A percentile compares a stretch with the other conserved stretches of the same genome.
Conservation (phyloP, 2,329 filamentous ascomycete genomes). For the Phialemoniopsis sp. region DNA sequence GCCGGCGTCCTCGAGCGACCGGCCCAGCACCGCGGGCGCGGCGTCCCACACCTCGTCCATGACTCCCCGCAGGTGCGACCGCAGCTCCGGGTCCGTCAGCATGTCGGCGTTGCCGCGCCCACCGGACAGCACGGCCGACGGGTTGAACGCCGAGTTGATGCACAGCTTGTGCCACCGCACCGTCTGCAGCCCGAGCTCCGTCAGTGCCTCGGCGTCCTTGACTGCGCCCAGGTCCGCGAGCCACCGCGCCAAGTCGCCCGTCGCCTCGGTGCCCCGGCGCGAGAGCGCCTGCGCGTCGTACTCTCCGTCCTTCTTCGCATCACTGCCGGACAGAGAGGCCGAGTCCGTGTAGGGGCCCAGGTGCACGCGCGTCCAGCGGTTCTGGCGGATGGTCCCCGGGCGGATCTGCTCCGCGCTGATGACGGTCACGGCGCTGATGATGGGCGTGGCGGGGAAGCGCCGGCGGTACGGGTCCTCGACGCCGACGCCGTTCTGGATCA, state of each 20-base stretch:
- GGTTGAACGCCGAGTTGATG: slow-evolving; percentile 74
- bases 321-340: slow-evolving; percentile 10
- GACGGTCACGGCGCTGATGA: slow-evolving; percentile 67
- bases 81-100: slow-evolving; percentile 57
- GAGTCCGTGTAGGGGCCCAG: slow-evolving; percentile 58
- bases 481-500: slow-evolving; percentile 70
- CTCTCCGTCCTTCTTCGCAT: slow-evolving; percentile 14
- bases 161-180: slow-evolving; percentile 74
- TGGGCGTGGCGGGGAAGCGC: slow-evolving; percentile 55
- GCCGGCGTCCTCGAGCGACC: slow-evolving; percentile 47
- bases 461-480: slow-evolving; percentile 62
- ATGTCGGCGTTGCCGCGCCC: slow-evolving; percentile 63
- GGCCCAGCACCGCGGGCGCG: slow-evolving; percentile 58
- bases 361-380: slow-evolving; percentile 70
- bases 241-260: slow-evolving; percentile 46
- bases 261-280: slow-evolving; percentile 30
- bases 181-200: slow-evolving; percentile 64
- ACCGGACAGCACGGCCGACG: slow-evolving; percentile 63
- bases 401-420: slow-evolving; percentile 63
- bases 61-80: slow-evolving; percentile 56
- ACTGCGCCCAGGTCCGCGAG: slow-evolving; percentile 55
- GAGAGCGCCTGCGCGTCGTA: slow-evolving; percentile 14
- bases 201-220: slow-evolving; percentile 55
- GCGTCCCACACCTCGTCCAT: slow-evolving; percentile 68
- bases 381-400: slow-evolving; percentile 62